Evolutionary conservation across 192 early-diverging fungal genomes (phyloP).

Genomic region (Chytriomyces confervae): DNA sequence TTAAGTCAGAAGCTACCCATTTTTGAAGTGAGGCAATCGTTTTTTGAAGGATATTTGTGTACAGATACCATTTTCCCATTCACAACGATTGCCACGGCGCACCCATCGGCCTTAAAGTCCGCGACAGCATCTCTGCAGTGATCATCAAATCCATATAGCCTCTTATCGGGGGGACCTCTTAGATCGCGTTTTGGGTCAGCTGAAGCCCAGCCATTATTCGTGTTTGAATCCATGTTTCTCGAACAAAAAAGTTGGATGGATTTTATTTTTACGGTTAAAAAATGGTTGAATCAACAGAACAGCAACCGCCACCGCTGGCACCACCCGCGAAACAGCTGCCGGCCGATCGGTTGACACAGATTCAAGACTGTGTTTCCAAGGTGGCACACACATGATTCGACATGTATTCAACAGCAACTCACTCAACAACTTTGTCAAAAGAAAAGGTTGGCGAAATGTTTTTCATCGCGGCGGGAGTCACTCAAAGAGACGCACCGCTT

Average conservation of each 20-base stretch:
- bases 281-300: neutral
- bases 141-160: constrained; percentile 30
- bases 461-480: constrained; percentile 47
- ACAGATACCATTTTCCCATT: constrained; percentile 28
- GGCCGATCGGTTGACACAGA: constrained; percentile 46
- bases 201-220: neutral
- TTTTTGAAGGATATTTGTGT: neutral
- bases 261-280: too few relatives aligned
- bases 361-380: constrained; percentile 46
- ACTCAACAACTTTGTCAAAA: neutral
- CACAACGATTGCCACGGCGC: constrained; percentile 18
- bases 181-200: constrained; percentile 28
- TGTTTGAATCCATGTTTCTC: neutral
- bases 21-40: neutral
- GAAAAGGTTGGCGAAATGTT: constrained; percentile 40
- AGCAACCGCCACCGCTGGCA: neutral
- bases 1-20: neutral
- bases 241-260: too few relatives aligned
- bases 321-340: constrained; percentile 1
- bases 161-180: constrained; percentile 28
- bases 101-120: constrained; percentile 13
- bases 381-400: neutral
- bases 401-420: constrained; percentile 1
- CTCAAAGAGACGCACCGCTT: constrained; percentile 55
- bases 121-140: constrained; percentile 6